A percentile compares a stretch with the other conserved stretches of the same genome.
phyloP scores from a whole-genome alignment of 345 rosid genomes.

The Cardiospermum halicacabum region DNA sequence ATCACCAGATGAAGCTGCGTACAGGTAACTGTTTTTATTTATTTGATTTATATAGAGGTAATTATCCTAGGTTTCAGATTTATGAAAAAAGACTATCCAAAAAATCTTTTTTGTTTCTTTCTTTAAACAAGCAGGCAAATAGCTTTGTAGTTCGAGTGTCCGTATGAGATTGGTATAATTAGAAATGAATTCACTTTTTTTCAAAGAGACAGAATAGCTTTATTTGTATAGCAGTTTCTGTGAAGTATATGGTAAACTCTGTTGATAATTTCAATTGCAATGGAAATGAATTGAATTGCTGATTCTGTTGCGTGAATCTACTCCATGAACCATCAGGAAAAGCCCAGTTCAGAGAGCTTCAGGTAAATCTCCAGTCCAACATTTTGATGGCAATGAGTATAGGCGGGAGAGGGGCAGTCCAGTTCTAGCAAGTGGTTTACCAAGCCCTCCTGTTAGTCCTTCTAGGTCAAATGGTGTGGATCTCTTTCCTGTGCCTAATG shows the following conservation, averaged over 20 bases:
- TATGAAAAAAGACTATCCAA: not conserved
- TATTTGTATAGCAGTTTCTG: no score
- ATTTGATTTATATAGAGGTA: not conserved
- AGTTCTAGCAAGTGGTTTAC: conserved; percentile 26
- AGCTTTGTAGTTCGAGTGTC: no score
- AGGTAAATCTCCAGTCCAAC: conserved; percentile 14
- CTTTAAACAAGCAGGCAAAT: no score
- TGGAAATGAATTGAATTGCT: not conserved
- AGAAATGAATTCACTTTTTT: no score
- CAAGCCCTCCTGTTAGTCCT: conserved; percentile 37
- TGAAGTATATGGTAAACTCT: no score
- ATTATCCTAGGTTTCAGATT: not conserved
- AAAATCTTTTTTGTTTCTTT: not conserved
- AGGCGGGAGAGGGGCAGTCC: conserved; percentile 31
- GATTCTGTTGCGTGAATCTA: not conserved
- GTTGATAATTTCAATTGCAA: not conserved
- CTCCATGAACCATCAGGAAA: conserved; percentile 20
- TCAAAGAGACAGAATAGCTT: no score
- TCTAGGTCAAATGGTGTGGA: conserved; percentile 22
- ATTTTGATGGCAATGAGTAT: conserved; percentile 19
- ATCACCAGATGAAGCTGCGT: conserved; percentile 22
- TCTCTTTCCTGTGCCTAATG: conserved; percentile 10
- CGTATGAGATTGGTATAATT: no score
- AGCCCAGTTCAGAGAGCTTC: conserved; percentile 17
- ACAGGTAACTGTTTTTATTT: conserved; percentile 20